phyloP scores from a whole-genome alignment of 164 flowering plant species.

The Aristolochia fimbriata region DNA sequence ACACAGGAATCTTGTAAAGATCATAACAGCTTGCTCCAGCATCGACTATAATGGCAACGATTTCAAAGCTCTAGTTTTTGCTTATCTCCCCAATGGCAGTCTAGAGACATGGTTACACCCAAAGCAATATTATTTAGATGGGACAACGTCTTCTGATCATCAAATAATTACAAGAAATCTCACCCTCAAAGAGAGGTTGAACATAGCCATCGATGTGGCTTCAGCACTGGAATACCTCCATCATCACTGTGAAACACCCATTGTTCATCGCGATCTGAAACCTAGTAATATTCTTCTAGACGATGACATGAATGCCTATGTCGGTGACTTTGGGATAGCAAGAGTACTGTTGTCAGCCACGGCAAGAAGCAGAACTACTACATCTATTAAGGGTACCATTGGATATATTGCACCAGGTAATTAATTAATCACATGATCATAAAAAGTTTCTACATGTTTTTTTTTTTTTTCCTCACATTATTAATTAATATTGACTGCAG shows the following conservation, averaged over 20 bases:
- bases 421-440: background rate
- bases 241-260: conserved; percentile 6
- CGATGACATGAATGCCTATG: conserved; percentile 15
- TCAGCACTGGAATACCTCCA: conserved; percentile 8
- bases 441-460: background rate
- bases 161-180: background rate
- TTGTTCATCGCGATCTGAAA: conserved; percentile 17
- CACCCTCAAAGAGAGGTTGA: background rate
- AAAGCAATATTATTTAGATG: too few relatives aligned
- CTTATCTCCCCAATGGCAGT: conserved; percentile 9
- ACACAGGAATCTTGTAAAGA: conserved; percentile 31
- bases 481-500: conserved; percentile 11
- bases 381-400: background rate
- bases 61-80: conserved; percentile 17
- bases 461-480: background rate
- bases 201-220: conserved; percentile 5
- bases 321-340: conserved; percentile 30
- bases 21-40: conserved; percentile 21
- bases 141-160: background rate
- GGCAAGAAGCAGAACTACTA: background rate
- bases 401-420: conserved; percentile 2
- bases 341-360: conserved; percentile 6
- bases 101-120: conserved; percentile 4
- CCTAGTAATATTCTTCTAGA: conserved; percentile 16
- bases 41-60: conserved; percentile 20